Evolutionary conservation across 768 basidiomycete species (phyloP).

Genomic region (Naganishia antarctica): DNA sequence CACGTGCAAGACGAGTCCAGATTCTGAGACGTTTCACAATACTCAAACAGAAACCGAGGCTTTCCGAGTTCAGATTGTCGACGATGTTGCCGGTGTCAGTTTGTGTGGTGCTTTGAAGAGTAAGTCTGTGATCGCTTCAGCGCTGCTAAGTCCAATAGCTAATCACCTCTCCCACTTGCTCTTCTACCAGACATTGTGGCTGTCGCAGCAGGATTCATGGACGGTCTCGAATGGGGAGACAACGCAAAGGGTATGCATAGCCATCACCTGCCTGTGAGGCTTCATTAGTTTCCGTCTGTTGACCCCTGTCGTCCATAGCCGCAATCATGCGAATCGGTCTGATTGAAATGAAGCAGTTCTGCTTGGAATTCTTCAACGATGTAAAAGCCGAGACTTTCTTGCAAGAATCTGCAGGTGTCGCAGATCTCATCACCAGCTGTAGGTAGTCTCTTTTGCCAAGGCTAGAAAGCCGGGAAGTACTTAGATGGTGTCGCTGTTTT

Average conservation of each 20-base stretch:
- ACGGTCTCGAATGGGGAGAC: conserved; percentile 52
- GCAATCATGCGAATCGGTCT: conserved; percentile 55
- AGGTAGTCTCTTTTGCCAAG: conserved; percentile 18
- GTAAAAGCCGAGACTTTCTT: conserved; percentile 52
- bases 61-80: conserved; percentile 52
- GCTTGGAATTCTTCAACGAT: conserved; percentile 52
- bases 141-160: too few species aligned
- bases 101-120: conserved; percentile 55
- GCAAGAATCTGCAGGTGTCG: conserved; percentile 53
- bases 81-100: conserved; percentile 53
- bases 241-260: conserved; percentile 50
- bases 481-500: not conserved
- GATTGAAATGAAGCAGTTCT: conserved; percentile 54
- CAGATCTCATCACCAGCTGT: conserved; percentile 55
- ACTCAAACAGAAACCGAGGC: conserved; percentile 37
- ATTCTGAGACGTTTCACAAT: conserved; percentile 32
- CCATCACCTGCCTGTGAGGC: too few species aligned
- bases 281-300: too few species aligned
- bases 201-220: conserved; percentile 53
- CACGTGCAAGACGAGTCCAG: conserved; percentile 18
- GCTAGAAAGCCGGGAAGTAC: not conserved
- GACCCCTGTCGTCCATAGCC: conserved; percentile 36
- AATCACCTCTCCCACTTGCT: too few species aligned
- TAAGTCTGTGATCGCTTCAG: conserved; percentile 26
- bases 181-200: conserved; percentile 54